Evolutionary conservation across 2,329 filamentous ascomycete genomes (phyloP), one percentile per base, ranked within the genome.

Genomic region (Fusarium sulawesiense): DNA sequence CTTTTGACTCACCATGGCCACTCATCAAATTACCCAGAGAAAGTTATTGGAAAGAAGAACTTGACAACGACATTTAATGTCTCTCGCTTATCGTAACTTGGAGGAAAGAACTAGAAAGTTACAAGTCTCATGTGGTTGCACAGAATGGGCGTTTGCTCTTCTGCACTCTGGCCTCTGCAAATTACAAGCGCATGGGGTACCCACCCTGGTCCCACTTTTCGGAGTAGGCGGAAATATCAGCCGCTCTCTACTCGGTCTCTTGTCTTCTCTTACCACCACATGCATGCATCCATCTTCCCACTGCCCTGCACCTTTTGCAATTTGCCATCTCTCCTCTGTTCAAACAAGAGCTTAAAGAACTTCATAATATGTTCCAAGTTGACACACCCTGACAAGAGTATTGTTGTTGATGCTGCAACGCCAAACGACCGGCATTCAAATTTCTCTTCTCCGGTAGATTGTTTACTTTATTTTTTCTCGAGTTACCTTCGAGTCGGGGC

Each of bases 141-240:
- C 49, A 41, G 27, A 23, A 27, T 7, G 32, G 32, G 48, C 27
- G 23, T 27, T 51, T 51, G 48, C 32, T 51, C 32, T 49, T 49
- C 27, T 4, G 3, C 21, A 4, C 6, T 27, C 27, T 29, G 29
- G 29, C 29, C 29, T 29, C 29, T 49, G 30, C 20, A 49, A 49
- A 49, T 11, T 21, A 49, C 47, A 32, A 32, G 18, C n/a, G 32
- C 23, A 41, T 25, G 49, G 49, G 49, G 23, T 14, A 41, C 8
- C 23, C 23, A 34, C 23, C 8, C 13, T 30, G 27, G 49, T 41
- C 49, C 49, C 49, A 51, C 34, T 32, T 37, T 50, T 50, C 49
- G 32, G 49, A 51, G 23, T 34, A 40, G 32, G 49, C 49, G 49
- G 49, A 51, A 51, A 40, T 51, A 51, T 51, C 32, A 20, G 23